A percentile compares a stretch with the other conserved stretches of the same genome.
phyloP scores from a whole-genome alignment of 2,329 filamentous ascomycete species.

The Fusarium sp. region DNA sequence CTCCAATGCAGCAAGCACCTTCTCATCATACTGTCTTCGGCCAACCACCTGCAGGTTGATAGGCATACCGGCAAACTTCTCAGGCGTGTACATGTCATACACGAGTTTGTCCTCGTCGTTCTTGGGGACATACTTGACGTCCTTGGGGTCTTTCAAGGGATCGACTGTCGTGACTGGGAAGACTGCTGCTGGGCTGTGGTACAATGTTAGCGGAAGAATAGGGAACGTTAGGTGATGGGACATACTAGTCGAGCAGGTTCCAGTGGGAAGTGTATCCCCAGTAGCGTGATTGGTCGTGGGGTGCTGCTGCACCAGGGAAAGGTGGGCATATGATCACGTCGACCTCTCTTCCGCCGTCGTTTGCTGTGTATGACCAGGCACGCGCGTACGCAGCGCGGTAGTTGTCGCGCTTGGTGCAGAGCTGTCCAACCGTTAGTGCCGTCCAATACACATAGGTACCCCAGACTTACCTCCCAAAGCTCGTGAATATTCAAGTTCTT shows the following conservation, averaged over 20 bases:
- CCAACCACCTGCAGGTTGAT: constrained; percentile 49
- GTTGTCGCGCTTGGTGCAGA: constrained; percentile 55
- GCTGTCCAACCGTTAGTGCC: constrained; percentile 20
- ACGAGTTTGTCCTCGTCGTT: constrained; percentile 49
- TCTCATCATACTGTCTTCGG: constrained; percentile 50
- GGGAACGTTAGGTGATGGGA: accelerated
- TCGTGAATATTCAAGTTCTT: constrained; percentile 55
- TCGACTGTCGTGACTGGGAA: constrained; percentile 65
- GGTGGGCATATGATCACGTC: constrained; percentile 74
- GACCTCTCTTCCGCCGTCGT: constrained; percentile 52
- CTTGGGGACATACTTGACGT: constrained; percentile 45
- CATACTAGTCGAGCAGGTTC: constrained; percentile 74
- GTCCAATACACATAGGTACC: accelerated
- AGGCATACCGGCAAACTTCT: constrained; percentile 45
- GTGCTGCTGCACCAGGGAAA: constrained; percentile 62
- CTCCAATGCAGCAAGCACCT: constrained; percentile 46
- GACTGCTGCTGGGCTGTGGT: constrained; percentile 61
- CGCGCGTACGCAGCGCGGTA: constrained; percentile 55
- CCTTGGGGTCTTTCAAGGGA: constrained; percentile 43
- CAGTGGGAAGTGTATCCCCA: constrained; percentile 77
- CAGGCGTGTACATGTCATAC: constrained; percentile 48
- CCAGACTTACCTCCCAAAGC: constrained; percentile 54
- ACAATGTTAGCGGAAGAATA: not conserved
- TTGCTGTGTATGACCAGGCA: constrained; percentile 55
- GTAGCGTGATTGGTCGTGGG: constrained; percentile 60